phyloP scores from a whole-genome alignment of 139 green algal genomes.

The Edaphochlamys debaryana region DNA sequence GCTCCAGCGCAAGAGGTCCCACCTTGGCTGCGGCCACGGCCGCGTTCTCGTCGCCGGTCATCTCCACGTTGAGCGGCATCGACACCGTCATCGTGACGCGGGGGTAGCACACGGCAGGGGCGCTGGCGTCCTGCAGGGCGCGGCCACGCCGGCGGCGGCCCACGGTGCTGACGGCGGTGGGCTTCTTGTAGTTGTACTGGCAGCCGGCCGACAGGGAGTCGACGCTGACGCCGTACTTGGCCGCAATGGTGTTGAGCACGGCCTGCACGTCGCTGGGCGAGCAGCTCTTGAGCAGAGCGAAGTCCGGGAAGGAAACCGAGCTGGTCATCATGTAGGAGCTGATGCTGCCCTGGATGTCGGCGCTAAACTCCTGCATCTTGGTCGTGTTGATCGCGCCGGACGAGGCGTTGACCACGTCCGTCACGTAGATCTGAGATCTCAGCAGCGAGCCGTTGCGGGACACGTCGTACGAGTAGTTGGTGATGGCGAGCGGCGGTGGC shows the following conservation, averaged over 20 bases:
- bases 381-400: not conserved
- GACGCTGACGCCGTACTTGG: not conserved
- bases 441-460: slow-evolving; percentile 10
- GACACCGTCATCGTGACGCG: slow-evolving; percentile 13
- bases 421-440: not conserved
- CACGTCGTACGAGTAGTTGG: slow-evolving; percentile 28
- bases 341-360: slow-evolving; percentile 10
- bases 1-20: too few relatives aligned
- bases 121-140: not conserved
- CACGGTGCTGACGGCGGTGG: not conserved
- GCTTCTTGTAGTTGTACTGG: slow-evolving; percentile 36
- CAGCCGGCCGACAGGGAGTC: slow-evolving; percentile 1
- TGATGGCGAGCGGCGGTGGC: not conserved
- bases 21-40: not conserved
- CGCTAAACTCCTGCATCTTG: slow-evolving; percentile 4
- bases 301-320: slow-evolving; percentile 19
- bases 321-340: slow-evolving; percentile 23
- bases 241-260: slow-evolving; percentile 14
- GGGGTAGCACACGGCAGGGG: not conserved
- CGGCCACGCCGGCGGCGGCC: not conserved
- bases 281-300: slow-evolving; percentile 16
- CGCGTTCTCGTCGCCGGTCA: not conserved
- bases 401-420: not conserved
- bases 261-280: slow-evolving; percentile 7
- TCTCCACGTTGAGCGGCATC: not conserved